phyloP scores from a whole-genome alignment of 1,139 yeast species.

The Suhomyces panamericanus region DNA sequence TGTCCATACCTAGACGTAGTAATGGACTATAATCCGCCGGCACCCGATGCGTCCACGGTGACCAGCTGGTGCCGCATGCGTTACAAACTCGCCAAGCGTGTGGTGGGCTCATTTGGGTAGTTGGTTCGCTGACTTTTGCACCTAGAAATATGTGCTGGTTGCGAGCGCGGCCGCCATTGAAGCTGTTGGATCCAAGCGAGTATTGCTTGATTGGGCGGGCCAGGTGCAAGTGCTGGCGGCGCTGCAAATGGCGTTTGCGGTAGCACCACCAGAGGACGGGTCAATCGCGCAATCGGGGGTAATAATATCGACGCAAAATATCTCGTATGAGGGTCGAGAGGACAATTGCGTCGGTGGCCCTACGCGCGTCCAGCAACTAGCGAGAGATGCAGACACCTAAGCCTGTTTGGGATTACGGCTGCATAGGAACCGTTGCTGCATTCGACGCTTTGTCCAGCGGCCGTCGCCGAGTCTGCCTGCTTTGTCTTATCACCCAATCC shows the following conservation, averaged over 20 bases:
- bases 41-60: not conserved
- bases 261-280: not conserved
- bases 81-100: not conserved
- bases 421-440: no score
- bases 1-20: not conserved
- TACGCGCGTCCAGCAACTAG: no score
- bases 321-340: not conserved
- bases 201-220: not conserved
- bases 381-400: no score
- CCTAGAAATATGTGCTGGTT: not conserved
- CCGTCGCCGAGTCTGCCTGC: no score
- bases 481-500: no score
- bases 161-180: not conserved
- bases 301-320: not conserved
- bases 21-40: not conserved
- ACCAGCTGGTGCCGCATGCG: not conserved
- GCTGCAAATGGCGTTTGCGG: not conserved
- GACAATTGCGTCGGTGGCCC: no score
- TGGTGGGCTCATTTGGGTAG: not conserved
- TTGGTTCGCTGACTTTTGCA: conserved; percentile 1
- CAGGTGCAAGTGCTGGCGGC: conserved; percentile 1
- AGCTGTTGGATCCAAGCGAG: not conserved
- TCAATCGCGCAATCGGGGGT: not conserved
- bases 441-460: no score
- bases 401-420: no score